phyloP scores from a whole-genome alignment of 2,329 filamentous ascomycete species.

The Phaeosphaeria sp. region DNA sequence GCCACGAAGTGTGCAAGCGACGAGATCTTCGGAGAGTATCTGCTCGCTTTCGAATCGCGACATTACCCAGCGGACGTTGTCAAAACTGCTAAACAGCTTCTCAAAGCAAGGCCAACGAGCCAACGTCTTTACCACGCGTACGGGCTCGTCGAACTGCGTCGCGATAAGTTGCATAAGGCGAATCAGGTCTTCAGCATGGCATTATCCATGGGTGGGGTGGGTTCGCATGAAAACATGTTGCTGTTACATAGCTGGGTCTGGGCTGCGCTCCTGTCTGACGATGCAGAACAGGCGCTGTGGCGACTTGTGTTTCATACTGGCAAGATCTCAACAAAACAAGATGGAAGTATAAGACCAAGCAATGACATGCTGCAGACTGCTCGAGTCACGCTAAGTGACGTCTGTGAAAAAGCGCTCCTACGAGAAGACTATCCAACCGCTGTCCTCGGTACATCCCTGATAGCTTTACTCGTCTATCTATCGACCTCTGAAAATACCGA shows the following conservation, averaged over 20 bases:
- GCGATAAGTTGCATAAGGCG: slow-evolving; percentile 64
- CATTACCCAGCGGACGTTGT: slow-evolving; percentile 63
- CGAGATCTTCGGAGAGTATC: slow-evolving; percentile 69
- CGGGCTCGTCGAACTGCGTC: slow-evolving; percentile 71
- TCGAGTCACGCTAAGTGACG: slow-evolving; percentile 15
- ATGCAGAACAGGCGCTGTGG: slow-evolving; percentile 42
- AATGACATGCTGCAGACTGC: slow-evolving; percentile 18
- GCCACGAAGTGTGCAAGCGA: slow-evolving; percentile 46
- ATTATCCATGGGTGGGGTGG: slow-evolving; percentile 60
- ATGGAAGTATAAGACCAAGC: not conserved
- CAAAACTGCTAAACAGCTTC: slow-evolving; percentile 73
- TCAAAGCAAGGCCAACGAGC: slow-evolving; percentile 72
- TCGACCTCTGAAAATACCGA: slow-evolving; percentile 47
- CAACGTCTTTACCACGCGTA: slow-evolving; percentile 79
- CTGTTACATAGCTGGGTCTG: slow-evolving; percentile 70
- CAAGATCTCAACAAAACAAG: slow-evolving; percentile 6
- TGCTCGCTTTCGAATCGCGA: slow-evolving; percentile 69
- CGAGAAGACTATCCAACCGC: slow-evolving; percentile 51
- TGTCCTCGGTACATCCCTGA: slow-evolving; percentile 64
- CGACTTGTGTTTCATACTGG: slow-evolving; percentile 41
- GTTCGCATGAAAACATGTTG: slow-evolving; percentile 50
- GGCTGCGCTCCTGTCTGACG: slow-evolving; percentile 63
- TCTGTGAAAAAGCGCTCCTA: slow-evolving; percentile 63
- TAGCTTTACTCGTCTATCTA: slow-evolving; percentile 73
- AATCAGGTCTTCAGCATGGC: slow-evolving; percentile 72